A percentile compares a stretch with the other conserved stretches of the same genome.
Evolutionary conservation across 371 early-diverging fungal genomes (phyloP).

Genomic region (Rhizopus sp.): DNA sequence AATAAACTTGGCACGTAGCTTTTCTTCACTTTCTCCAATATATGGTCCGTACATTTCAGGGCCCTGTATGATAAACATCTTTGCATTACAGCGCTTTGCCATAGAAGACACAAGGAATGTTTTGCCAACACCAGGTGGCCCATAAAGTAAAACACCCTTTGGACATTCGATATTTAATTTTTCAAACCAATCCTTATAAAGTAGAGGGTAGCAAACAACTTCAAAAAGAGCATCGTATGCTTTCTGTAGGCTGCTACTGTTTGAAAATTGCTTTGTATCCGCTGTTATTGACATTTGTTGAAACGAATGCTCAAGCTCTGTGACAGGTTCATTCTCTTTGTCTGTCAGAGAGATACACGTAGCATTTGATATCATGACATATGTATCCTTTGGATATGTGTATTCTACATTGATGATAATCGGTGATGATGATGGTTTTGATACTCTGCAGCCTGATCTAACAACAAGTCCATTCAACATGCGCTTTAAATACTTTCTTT

Average conservation of each 20-base stretch:
- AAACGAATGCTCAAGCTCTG: constrained; percentile 15
- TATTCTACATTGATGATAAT: constrained; percentile 29
- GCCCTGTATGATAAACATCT: constrained; percentile 74
- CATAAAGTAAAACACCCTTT: constrained; percentile 88
- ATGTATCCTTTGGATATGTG: constrained; percentile 30
- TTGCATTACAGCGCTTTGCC: constrained; percentile 62
- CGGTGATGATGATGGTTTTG: constrained; percentile 1
- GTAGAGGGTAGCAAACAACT: constrained; percentile 76
- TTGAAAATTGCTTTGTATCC: constrained; percentile 37
- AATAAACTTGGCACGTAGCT: constrained; percentile 80
- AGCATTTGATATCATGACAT: constrained; percentile 19
- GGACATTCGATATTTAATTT: constrained; percentile 78
- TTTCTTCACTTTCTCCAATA: constrained; percentile 94
- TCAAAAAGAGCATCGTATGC: constrained; percentile 74
- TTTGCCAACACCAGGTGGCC: constrained; percentile 98
- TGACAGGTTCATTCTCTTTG: constrained; percentile 16
- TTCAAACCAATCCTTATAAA: constrained; percentile 67
- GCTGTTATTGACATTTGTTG: constrained; percentile 9
- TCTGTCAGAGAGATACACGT: constrained; percentile 10
- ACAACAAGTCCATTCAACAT: constrained; percentile 18
- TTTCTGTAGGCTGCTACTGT: constrained; percentile 24
- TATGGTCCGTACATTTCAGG: constrained; percentile 92
- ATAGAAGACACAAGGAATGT: constrained; percentile 79
- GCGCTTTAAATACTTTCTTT: constrained; percentile 18
- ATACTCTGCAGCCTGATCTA: constrained; percentile 2